Percentiles rank a stretch among this genome's conserved stretches.
These are phyloP conservation scores for Larix sibirica DNA, from an alignment of 83 land plant species.

Conservation along the genomic window DNA sequence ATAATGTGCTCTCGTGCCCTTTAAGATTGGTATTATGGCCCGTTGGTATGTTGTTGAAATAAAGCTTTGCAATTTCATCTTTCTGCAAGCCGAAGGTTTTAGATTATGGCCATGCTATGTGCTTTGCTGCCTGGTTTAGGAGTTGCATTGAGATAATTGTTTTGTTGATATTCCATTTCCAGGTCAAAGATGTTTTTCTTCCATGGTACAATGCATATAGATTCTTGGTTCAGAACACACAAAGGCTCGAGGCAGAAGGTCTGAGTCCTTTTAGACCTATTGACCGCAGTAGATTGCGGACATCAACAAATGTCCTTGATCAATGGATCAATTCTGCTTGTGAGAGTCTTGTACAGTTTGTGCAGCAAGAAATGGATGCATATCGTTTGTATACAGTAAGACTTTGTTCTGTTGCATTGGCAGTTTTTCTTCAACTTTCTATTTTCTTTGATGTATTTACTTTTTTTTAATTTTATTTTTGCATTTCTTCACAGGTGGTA, in stretches of 20 bases:
- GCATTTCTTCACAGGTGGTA: conserved; percentile 38
- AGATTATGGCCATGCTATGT: not conserved
- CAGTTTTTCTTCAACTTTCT: not conserved
- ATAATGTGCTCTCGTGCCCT: not conserved
- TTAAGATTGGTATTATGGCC: not conserved
- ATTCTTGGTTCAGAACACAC: conserved; percentile 49
- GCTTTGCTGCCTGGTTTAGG: not conserved
- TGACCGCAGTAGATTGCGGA: conserved; percentile 26
- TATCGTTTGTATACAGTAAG: conserved; percentile 63
- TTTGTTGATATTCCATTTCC: not conserved
- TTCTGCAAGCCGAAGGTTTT: not conserved
- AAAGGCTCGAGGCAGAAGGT: conserved; percentile 40
- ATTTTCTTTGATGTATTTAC: not conserved
- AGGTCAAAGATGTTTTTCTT: conserved; percentile 66
- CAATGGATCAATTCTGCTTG: conserved; percentile 57
- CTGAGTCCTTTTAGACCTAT: conserved; percentile 39
- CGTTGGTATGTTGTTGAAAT: not conserved
- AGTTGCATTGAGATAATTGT: not conserved
- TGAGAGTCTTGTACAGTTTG: conserved; percentile 50
- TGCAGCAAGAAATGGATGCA: conserved; percentile 53
- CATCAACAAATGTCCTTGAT: conserved; percentile 49
- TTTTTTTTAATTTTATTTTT: not conserved
- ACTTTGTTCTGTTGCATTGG: not conserved
- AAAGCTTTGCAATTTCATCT: not conserved
- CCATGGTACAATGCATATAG: conserved; percentile 68